These are phyloP conservation scores for Musa troglodytarum DNA, from an alignment of 176 grass and related monocot genomes.

Conservation along the genomic window DNA sequence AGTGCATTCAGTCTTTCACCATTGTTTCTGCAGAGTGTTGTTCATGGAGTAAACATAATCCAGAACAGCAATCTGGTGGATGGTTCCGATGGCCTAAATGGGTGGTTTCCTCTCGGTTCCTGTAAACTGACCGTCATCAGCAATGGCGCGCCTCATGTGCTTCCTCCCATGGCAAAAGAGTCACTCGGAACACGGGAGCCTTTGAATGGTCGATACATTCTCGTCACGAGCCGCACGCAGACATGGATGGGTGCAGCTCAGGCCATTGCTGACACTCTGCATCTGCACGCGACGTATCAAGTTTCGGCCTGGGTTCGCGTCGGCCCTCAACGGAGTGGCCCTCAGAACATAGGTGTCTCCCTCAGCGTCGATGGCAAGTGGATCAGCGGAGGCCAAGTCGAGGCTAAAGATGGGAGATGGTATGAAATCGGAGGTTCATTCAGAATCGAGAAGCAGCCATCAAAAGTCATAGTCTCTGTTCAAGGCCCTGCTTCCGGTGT, in stretches of 20 bases:
- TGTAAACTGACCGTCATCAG: slow-evolving; percentile 38
- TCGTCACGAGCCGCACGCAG: slow-evolving; percentile 56
- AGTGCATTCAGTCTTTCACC: no score
- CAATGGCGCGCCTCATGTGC: slow-evolving; percentile 38
- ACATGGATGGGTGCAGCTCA: slow-evolving; percentile 75
- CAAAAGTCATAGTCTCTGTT: slow-evolving; percentile 48
- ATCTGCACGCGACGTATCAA: slow-evolving; percentile 65
- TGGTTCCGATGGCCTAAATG: slow-evolving; percentile 25
- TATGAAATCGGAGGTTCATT: slow-evolving; percentile 72
- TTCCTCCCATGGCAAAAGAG: slow-evolving; percentile 61
- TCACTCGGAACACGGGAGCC: slow-evolving; percentile 39
- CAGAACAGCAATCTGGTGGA: slow-evolving; percentile 63
- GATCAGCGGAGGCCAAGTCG: slow-evolving; percentile 68
- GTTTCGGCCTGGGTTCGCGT: slow-evolving; percentile 78
- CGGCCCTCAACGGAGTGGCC: slow-evolving; percentile 23
- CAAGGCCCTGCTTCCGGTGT: slow-evolving; percentile 57
- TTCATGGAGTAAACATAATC: slow-evolving; percentile 66
- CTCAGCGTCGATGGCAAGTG: slow-evolving; percentile 53
- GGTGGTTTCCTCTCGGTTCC: slow-evolving; percentile 54
- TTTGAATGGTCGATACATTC: slow-evolving; percentile 66
- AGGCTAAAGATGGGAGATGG: slow-evolving; percentile 64
- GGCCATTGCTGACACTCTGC: slow-evolving; percentile 61
- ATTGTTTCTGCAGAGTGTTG: slow-evolving; percentile 37
- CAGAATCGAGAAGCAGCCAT: slow-evolving; percentile 48
- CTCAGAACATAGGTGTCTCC: slow-evolving; percentile 47